Evolutionary conservation across 202 grass and related monocot genomes (phyloP).

Genomic region (Saccharum hybrid): DNA sequence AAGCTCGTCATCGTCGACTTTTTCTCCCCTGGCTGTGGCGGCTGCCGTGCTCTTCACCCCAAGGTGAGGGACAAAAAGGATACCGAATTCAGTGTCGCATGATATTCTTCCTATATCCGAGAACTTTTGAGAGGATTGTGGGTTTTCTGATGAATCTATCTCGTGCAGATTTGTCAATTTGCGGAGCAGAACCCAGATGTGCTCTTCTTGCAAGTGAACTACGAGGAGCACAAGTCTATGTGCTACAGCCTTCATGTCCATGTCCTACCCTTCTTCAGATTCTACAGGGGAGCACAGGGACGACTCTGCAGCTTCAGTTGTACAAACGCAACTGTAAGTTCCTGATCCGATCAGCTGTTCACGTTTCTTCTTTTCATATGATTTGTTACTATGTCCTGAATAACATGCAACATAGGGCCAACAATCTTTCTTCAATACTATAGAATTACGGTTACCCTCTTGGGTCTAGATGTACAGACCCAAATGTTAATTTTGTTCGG

Average conservation of each 20-base stretch:
- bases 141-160: constrained; percentile 25
- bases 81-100: not conserved
- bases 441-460: not conserved
- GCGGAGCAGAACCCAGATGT: constrained; percentile 75
- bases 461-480: not conserved
- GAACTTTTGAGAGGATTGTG: not conserved
- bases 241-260: constrained; percentile 91
- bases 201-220: constrained; percentile 85
- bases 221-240: constrained; percentile 90
- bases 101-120: not conserved
- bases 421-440: not conserved
- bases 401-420: not conserved
- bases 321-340: constrained; percentile 86
- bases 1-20: constrained; percentile 82
- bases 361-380: not conserved
- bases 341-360: not conserved
- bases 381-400: not conserved
- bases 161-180: constrained; percentile 75
- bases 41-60: constrained; percentile 86
- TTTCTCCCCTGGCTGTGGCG: constrained; percentile 85
- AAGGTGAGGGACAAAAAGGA: constrained; percentile 54
- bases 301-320: constrained; percentile 86
- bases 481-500: not conserved
- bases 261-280: constrained; percentile 93
- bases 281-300: constrained; percentile 84